Percentiles rank a stretch among this genome's conserved stretches.
Evolutionary conservation across 225 moss, liverwort and hornwort species (phyloP).

Genomic region (Polytrichum commune): DNA sequence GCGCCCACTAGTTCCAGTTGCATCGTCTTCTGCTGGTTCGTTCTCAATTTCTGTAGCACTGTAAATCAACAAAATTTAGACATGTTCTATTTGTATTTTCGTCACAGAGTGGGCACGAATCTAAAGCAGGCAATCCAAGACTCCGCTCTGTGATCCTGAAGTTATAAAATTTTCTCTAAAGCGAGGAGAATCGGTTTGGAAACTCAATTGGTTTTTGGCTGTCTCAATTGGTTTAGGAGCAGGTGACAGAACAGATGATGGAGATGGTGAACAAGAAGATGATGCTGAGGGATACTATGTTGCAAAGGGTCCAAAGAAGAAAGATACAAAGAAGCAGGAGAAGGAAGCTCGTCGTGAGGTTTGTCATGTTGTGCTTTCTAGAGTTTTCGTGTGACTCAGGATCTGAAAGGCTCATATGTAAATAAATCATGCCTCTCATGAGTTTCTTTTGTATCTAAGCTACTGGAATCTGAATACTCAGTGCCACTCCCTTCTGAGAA

Average conservation of each 20-base stretch:
- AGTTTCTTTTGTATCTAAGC: too few relatives aligned
- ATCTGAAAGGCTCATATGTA: too few relatives aligned
- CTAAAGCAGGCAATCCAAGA: not conserved
- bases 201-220: not conserved
- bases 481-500: too few relatives aligned
- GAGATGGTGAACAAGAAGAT: conserved; percentile 27
- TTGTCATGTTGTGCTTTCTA: not conserved
- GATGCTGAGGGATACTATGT: conserved; percentile 57
- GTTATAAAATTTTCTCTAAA: too few relatives aligned
- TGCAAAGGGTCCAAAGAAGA: conserved; percentile 72
- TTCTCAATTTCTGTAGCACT: not conserved
- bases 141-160: not conserved
- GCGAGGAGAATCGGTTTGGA: not conserved
- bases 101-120: not conserved
- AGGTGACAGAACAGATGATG: conserved; percentile 45
- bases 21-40: conserved; percentile 33
- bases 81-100: conserved; percentile 3
- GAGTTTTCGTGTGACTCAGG: too few relatives aligned
- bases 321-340: conserved; percentile 75
- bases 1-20: conserved; percentile 34
- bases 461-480: too few relatives aligned
- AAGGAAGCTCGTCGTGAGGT: conserved; percentile 87
- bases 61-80: not conserved
- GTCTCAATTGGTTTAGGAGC: not conserved
- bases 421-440: too few relatives aligned